phyloP scores from a whole-genome alignment of 2,329 filamentous ascomycete genomes.

The Colletotrichum eleusines region DNA sequence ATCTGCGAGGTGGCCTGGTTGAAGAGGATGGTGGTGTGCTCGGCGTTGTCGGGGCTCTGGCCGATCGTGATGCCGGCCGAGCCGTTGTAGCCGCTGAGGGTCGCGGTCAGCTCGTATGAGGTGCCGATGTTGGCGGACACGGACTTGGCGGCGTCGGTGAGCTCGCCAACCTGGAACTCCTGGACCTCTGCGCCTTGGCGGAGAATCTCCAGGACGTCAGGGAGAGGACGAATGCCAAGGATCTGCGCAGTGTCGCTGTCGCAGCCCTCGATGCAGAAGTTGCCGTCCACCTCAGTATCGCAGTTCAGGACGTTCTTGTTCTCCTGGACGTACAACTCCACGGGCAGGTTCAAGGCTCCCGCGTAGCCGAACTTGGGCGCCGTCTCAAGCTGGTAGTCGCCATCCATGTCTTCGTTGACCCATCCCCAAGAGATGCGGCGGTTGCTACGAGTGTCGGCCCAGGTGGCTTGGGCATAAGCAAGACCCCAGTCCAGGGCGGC shows the following conservation, averaged over 20 bases:
- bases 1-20: slow-evolving; percentile 29
- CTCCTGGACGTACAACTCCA: slow-evolving; percentile 41
- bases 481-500: slow-evolving; percentile 42
- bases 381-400: slow-evolving; percentile 25
- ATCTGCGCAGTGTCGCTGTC: slow-evolving; percentile 37
- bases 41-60: slow-evolving; percentile 40
- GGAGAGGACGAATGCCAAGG: slow-evolving; percentile 37
- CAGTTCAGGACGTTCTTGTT: slow-evolving; percentile 39
- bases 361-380: slow-evolving; percentile 39
- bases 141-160: slow-evolving; percentile 18
- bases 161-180: slow-evolving; percentile 31
- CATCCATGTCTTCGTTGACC: slow-evolving; percentile 38
- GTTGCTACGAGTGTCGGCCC: slow-evolving; percentile 30
- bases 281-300: slow-evolving; percentile 37
- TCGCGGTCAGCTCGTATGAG: slow-evolving; percentile 42
- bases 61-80: slow-evolving; percentile 36
- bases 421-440: slow-evolving; percentile 42
- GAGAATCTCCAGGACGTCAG: slow-evolving; percentile 39
- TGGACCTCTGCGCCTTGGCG: slow-evolving; percentile 31
- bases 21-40: slow-evolving; percentile 40
- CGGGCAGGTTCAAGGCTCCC: slow-evolving; percentile 41
- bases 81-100: slow-evolving; percentile 29
- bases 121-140: slow-evolving; percentile 28
- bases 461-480: slow-evolving; percentile 41
- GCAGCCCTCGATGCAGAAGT: slow-evolving; percentile 31